Base-by-base conservation (phyloP, 208 protist species). In the Endotrypanum monterogeii region DNA sequence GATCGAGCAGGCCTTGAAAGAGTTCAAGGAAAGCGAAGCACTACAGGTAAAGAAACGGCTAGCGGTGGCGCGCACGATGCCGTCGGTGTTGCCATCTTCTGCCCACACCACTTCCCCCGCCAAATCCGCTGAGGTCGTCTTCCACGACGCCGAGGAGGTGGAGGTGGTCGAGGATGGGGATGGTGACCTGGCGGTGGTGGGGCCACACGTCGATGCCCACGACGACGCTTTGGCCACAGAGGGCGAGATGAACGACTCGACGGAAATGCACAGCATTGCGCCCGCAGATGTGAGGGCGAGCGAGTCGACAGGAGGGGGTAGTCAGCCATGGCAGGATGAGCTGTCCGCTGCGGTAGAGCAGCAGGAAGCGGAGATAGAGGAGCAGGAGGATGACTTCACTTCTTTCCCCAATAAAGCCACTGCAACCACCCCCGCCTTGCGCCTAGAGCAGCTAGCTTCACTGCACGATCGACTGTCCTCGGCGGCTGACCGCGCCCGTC, bases 401-500 rank as follows among this genome's bases (percentile, higher is more conserved):
- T 65, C 76, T 51, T 70, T 55, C 71, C 51, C 73, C 66, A 35
- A 37, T 35, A 41, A 76, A 61, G 41, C 63, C 50, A 55, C 71
- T 62, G 76, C 70, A 14, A 69, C 63, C 37, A 73, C 63, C 32
- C 76, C 76, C 20, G 56, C 76, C 57, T 55, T 55, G 20, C 76
- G 76, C 50, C 55, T 81, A 58, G 50, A 81, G 71, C 70, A 81
- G 66, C 76, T 81, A 48, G 56, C 76, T 51, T 76, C 66, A 46
- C 71, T 81, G 71, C 76, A 81, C 71, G 76, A 81, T 81, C 76
- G 76, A 81, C 70, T 83, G 79, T 83, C 79, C 71, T 83, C 79
- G 74, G 79, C 79, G 79, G 79, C 79, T 58, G 68, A 83, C 52
- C 73, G 74, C 63, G 79, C 79, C 58, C 79, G 79, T 81, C 76